These are phyloP conservation scores for Nakataea oryzae DNA, from an alignment of 2,329 filamentous ascomycete species.

Conservation along the genomic window DNA sequence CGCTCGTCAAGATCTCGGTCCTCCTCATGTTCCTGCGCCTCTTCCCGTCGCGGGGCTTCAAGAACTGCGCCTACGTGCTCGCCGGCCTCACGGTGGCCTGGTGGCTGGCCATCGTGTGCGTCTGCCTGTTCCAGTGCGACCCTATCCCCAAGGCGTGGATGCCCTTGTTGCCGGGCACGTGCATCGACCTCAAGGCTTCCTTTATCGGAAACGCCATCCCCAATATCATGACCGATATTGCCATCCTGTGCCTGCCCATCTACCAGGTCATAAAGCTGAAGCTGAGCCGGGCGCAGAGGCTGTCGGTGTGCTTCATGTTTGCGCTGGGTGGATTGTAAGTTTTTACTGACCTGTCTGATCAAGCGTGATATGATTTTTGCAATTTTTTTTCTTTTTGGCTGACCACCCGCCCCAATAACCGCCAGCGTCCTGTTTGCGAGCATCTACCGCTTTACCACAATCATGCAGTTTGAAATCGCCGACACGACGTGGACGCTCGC, in stretches of 20 bases:
- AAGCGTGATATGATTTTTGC: slow-evolving; percentile 17
- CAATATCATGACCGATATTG: slow-evolving; percentile 24
- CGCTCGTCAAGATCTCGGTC: slow-evolving; percentile 2
- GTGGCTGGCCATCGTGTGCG: slow-evolving; percentile 6
- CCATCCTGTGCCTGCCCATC: too few species aligned
- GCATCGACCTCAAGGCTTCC: slow-evolving; percentile 22
- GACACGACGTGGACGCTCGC: slow-evolving; percentile 20
- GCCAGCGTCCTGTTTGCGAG: too few species aligned
- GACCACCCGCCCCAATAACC: too few species aligned
- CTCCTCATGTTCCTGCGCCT: slow-evolving; percentile 8
- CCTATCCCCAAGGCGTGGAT: slow-evolving; percentile 25
- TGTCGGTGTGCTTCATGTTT: slow-evolving; percentile 16
- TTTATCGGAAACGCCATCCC: slow-evolving; percentile 32
- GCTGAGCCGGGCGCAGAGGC: too few species aligned
- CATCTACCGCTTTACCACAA: slow-evolving; percentile 14
- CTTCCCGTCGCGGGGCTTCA: too few species aligned
- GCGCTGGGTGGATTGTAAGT: slow-evolving; percentile 22
- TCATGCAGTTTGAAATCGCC: slow-evolving; percentile 16
- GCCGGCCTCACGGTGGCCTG: slow-evolving; percentile 10
- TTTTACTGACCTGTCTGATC: background rate
- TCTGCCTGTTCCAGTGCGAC: slow-evolving; percentile 23
- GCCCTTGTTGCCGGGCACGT: slow-evolving; percentile 14
- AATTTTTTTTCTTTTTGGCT: background rate
- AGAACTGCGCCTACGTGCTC: slow-evolving; percentile 1
- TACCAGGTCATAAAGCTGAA: too few species aligned